Conservation (phyloP, 495 filamentous ascomycete species). For the Penicillium turbatum region DNA sequence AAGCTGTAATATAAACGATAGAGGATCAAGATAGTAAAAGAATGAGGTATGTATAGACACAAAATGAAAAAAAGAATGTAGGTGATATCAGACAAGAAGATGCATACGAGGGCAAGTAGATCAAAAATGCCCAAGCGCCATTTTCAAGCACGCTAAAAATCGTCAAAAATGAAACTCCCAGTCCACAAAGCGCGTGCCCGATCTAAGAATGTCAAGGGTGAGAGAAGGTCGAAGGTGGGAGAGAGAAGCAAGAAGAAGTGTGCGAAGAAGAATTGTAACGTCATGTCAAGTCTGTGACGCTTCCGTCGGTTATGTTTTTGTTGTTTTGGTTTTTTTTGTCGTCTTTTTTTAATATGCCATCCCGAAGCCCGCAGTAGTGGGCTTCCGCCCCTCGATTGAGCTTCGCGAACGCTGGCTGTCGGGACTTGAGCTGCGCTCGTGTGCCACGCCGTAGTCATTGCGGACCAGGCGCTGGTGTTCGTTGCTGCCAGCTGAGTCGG, state of each 20-base stretch:
- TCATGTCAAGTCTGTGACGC: conserved; percentile 2
- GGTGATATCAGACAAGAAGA: conserved; percentile 11
- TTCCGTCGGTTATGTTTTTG: background rate
- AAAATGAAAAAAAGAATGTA: conserved; percentile 1
- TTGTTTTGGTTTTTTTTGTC: background rate
- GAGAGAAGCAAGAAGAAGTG: conserved; percentile 1
- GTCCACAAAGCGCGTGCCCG: conserved; percentile 2
- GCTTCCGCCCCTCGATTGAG: conserved; percentile 35
- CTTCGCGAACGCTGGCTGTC: conserved; percentile 28
- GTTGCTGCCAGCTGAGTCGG: conserved; percentile 33
- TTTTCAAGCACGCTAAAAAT: conserved; percentile 12
- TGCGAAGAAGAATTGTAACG: too few species aligned
- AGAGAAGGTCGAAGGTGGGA: conserved; percentile 7
- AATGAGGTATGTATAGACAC: conserved; percentile 10
- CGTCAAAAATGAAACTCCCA: conserved; percentile 8
- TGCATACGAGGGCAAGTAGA: conserved; percentile 3
- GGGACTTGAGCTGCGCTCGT: conserved; percentile 37
- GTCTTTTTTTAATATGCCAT: conserved; percentile 31
- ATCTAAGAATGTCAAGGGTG: conserved; percentile 9
- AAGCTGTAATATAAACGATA: conserved; percentile 9
- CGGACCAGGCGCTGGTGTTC: conserved; percentile 40
- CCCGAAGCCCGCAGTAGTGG: conserved; percentile 40
- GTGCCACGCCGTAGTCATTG: conserved; percentile 35
- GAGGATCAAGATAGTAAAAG: conserved; percentile 6
- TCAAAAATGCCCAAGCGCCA: conserved; percentile 5